Evolutionary conservation across 495 filamentous ascomycete genomes (phyloP).

Genomic region (Mycothermus thermophilus): DNA sequence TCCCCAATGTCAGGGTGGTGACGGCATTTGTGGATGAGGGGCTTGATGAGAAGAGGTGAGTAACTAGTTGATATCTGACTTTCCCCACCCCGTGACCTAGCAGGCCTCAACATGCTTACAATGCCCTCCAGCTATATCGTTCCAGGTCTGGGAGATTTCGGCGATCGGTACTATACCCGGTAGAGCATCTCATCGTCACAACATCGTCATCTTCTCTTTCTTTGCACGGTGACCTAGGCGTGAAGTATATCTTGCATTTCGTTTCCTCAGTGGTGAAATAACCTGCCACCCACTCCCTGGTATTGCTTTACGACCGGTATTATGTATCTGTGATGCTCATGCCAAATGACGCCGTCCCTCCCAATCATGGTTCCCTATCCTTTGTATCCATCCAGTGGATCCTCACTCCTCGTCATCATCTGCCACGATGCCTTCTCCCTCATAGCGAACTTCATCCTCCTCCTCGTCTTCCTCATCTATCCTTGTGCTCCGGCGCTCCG

Average conservation of each 20-base stretch:
- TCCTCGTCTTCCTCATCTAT: constrained; percentile 27
- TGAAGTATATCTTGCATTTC: no score
- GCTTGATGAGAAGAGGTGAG: constrained; percentile 91
- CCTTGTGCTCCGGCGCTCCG: constrained; percentile 12
- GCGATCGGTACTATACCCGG: constrained; percentile 90
- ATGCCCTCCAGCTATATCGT: constrained; percentile 66
- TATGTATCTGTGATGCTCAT: no score
- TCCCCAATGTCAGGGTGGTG: constrained; percentile 83
- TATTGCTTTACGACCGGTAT: neutral
- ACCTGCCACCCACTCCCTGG: neutral
- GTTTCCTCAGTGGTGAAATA: no score
- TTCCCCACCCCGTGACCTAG: neutral
- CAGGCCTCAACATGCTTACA: constrained; percentile 7
- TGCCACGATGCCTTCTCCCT: constrained; percentile 27
- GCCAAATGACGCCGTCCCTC: no score
- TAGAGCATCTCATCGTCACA: constrained; percentile 23
- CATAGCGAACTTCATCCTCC: constrained; percentile 32
- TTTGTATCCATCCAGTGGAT: no score
- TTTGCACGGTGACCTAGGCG: no score
- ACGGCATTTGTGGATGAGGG: constrained; percentile 94
- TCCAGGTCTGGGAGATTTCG: constrained; percentile 91
- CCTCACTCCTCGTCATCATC: constrained; percentile 38
- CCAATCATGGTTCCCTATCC: constrained; percentile 27
- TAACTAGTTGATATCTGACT: constrained; percentile 6
- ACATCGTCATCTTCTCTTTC: no score